A percentile compares a stretch with the other conserved stretches of the same genome.
Conservation (phyloP, 257 asterid genomes). For the Rehmannia glutinosa region DNA sequence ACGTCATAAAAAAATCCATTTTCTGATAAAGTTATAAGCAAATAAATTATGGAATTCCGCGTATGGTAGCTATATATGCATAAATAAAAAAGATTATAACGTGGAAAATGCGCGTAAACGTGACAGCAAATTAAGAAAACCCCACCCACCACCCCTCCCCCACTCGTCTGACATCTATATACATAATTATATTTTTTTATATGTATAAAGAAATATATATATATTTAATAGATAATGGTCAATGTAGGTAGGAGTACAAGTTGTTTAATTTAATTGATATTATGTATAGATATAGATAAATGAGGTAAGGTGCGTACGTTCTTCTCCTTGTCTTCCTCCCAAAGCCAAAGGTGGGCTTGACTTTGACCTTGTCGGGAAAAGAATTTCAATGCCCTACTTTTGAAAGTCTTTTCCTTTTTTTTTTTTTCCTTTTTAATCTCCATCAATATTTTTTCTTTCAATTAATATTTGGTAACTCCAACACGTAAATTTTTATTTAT, state of each 20-base stretch:
- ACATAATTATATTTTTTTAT: background rate
- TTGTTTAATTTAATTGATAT: too few species aligned
- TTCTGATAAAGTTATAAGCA: too few species aligned
- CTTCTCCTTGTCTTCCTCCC: conserved; percentile 23
- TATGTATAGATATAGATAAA: too few species aligned
- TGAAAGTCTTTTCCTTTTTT: conserved; percentile 3
- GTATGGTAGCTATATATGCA: too few species aligned
- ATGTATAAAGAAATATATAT: background rate
- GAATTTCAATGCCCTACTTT: conserved; percentile 17
- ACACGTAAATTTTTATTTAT: too few species aligned
- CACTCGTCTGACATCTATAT: background rate
- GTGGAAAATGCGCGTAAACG: conserved; percentile 46
- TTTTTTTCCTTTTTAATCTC: too few species aligned
- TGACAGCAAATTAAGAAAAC: background rate
- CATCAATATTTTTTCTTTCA: too few species aligned
- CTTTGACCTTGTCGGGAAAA: conserved; percentile 25
- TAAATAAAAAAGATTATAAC: conserved; percentile 14
- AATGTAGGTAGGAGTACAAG: too few species aligned
- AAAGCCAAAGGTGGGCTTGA: conserved; percentile 40
- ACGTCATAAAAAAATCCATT: too few species aligned
- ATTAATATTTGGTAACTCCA: background rate
- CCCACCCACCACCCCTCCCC: background rate
- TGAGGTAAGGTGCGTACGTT: conserved; percentile 18
- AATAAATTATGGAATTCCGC: too few species aligned
- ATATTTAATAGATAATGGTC: conserved; percentile 18